Evolutionary conservation across 768 basidiomycete species (phyloP).

Genomic region (Infundibulicybe gibba): DNA sequence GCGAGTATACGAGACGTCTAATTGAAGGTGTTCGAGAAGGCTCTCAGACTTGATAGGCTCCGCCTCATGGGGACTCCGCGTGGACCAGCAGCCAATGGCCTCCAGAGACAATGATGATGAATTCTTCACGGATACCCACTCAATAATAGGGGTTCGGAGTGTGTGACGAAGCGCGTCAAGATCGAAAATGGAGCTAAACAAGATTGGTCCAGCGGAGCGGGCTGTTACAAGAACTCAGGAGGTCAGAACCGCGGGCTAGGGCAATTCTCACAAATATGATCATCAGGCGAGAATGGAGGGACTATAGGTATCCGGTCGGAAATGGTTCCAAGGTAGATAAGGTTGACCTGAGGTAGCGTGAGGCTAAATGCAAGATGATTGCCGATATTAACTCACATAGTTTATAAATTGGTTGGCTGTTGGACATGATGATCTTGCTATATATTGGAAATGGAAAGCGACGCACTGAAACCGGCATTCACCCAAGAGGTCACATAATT

Average conservation of each 20-base stretch:
- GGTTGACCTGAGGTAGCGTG: conserved; percentile 30
- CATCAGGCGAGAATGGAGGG: conserved; percentile 42
- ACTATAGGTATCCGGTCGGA: conserved; percentile 43
- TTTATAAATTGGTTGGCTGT: conserved; percentile 33
- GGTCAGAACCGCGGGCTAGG: background rate
- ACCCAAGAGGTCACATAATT: conserved; percentile 56
- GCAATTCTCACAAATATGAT: conserved; percentile 27
- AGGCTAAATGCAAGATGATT: background rate
- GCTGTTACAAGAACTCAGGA: conserved; percentile 15
- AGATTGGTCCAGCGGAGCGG: conserved; percentile 23
- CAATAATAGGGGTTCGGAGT: conserved; percentile 37
- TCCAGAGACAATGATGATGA: conserved; percentile 16
- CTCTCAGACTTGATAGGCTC: conserved; percentile 20
- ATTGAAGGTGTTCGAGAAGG: conserved; percentile 24
- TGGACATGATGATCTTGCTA: background rate
- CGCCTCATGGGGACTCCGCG: conserved; percentile 14
- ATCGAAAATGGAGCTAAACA: conserved; percentile 43
- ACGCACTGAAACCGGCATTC: conserved; percentile 53
- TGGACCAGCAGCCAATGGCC: conserved; percentile 30
- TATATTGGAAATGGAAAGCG: background rate
- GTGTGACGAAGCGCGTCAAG: conserved; percentile 28
- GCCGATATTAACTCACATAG: conserved; percentile 17
- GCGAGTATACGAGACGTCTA: conserved; percentile 33
- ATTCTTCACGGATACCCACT: conserved; percentile 47
- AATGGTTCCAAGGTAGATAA: conserved; percentile 43